Evolutionary conservation across 2,329 filamentous ascomycete species (phyloP).

Genomic region (Colletotrichum sp.): DNA sequence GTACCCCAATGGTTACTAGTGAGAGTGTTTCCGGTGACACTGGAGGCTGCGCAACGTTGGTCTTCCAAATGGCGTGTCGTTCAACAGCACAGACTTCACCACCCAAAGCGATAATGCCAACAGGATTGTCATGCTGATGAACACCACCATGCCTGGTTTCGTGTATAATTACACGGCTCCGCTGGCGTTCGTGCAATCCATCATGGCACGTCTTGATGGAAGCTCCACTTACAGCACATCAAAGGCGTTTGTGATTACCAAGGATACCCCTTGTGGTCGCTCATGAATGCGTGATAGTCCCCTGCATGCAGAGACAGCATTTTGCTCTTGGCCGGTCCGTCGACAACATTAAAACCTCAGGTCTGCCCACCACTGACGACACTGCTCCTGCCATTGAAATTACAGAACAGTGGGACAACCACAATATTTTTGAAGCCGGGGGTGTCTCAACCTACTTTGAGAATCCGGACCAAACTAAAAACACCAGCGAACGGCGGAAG

Average conservation of each 20-base stretch:
- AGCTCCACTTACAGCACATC: background rate
- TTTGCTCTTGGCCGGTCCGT: background rate
- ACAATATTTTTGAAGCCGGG: background rate
- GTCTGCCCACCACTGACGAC: background rate
- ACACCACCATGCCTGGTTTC: background rate
- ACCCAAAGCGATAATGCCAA: background rate
- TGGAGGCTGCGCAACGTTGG: background rate
- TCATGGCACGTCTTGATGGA: background rate
- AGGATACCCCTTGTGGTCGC: background rate
- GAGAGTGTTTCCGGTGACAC: background rate
- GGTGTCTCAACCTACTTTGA: background rate
- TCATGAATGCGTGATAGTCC: background rate
- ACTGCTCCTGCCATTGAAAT: background rate
- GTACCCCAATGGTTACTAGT: background rate
- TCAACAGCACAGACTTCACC: background rate
- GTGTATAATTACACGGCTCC: background rate
- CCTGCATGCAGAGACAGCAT: constrained; percentile 1
- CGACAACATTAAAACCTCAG: background rate
- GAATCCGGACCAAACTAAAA: background rate
- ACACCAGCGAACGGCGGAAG: background rate
- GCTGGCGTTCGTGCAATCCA: constrained; percentile 3
- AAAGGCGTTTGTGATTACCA: background rate
- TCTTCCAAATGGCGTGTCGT: background rate
- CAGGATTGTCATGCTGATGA: background rate
- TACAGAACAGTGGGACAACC: background rate